Percentiles rank a stretch among this genome's conserved stretches.
phyloP scores from a whole-genome alignment of 2,329 filamentous ascomycete species.

The Xylaria sp. region DNA sequence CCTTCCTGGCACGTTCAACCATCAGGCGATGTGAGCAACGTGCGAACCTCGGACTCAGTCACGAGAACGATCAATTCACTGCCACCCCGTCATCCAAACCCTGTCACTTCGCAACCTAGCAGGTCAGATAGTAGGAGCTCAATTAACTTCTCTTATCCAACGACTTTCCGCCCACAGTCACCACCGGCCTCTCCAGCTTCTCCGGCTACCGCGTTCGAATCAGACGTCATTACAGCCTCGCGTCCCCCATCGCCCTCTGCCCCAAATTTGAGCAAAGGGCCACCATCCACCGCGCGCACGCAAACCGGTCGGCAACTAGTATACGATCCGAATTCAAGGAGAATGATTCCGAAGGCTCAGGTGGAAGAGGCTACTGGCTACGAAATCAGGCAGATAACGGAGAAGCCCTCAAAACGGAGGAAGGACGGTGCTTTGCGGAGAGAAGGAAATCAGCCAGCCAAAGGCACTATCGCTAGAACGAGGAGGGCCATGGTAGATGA shows the following conservation, averaged over 20 bases:
- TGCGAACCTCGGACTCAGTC: conserved; percentile 57
- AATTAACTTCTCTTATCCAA: conserved; percentile 69
- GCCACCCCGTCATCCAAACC: conserved; percentile 44
- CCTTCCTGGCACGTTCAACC: conserved; percentile 62
- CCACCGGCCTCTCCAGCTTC: conserved; percentile 50
- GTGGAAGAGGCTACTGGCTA: conserved; percentile 54
- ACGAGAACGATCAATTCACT: conserved; percentile 52
- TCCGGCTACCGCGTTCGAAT: conserved; percentile 40
- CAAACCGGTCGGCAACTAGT: conserved; percentile 56
- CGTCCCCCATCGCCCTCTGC: conserved; percentile 36
- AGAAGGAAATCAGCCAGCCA: conserved; percentile 58
- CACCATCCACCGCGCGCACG: conserved; percentile 34
- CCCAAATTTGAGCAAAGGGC: conserved; percentile 40
- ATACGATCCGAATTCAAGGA: conserved; percentile 72
- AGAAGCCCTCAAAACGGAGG: conserved; percentile 56
- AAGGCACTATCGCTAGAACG: conserved; percentile 64
- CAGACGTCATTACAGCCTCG: conserved; percentile 36
- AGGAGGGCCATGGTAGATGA: conserved; percentile 59
- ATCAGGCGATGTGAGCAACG: conserved; percentile 56
- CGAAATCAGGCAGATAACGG: conserved; percentile 52
- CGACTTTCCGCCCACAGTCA: conserved; percentile 55
- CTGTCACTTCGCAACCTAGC: conserved; percentile 48
- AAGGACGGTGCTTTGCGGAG: conserved; percentile 50
- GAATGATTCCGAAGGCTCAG: conserved; percentile 63
- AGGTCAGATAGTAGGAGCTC: conserved; percentile 61